phyloP scores from a whole-genome alignment of 2,329 filamentous ascomycete species.

The Arthrobotrys iridis region DNA sequence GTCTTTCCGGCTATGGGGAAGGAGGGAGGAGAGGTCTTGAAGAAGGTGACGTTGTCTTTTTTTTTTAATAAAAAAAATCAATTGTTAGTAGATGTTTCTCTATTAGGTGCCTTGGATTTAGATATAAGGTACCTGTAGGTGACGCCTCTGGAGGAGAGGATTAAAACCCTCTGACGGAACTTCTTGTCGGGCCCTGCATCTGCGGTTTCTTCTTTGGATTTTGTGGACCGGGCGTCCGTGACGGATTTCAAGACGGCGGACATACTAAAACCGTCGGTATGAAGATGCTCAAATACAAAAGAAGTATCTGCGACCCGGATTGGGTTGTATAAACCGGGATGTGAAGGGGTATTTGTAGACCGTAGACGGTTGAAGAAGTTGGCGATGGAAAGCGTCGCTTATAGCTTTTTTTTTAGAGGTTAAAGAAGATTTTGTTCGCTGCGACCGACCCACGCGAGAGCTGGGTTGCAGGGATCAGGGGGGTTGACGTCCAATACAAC shows the following conservation, averaged over 20 bases:
- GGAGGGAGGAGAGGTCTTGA: conserved; percentile 84
- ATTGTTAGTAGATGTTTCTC: conserved; percentile 12
- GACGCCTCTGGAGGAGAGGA: conserved; percentile 90
- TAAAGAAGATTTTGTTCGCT: conserved; percentile 18
- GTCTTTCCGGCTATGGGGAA: conserved; percentile 93
- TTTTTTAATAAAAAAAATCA: too few relatives aligned
- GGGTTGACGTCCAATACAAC: background rate
- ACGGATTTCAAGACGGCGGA: conserved; percentile 79
- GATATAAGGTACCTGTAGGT: conserved; percentile 74
- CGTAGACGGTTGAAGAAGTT: too few relatives aligned
- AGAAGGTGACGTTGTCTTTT: conserved; percentile 85
- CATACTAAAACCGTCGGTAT: too few relatives aligned
- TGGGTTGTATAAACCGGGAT: background rate
- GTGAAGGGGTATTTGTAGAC: background rate
- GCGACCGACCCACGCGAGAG: background rate
- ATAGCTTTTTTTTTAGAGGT: background rate
- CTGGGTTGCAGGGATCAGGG: background rate
- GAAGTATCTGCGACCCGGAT: conserved; percentile 18
- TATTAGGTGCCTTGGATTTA: background rate
- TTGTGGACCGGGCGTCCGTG: conserved; percentile 68
- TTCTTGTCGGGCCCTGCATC: conserved; percentile 66
- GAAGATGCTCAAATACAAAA: too few relatives aligned
- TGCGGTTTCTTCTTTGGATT: conserved; percentile 66
- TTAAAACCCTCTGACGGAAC: conserved; percentile 81
- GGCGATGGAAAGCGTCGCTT: background rate